Conservation (phyloP, 129 eudicot genomes). For the Escallonia herrerae region DNA sequence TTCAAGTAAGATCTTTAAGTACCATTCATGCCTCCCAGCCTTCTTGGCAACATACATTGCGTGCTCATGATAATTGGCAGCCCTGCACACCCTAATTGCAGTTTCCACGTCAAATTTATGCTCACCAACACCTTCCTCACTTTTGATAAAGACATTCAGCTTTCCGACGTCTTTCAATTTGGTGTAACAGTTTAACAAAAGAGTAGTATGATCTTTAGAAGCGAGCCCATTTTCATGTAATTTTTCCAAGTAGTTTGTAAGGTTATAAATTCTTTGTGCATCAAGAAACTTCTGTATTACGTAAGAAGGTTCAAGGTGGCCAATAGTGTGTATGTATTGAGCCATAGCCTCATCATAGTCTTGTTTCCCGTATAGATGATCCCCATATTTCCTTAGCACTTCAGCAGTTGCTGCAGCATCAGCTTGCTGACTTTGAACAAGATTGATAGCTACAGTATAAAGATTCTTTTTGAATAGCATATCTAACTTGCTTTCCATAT, state of each 20-base stretch:
- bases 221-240: slow-evolving; percentile 92
- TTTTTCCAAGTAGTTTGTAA: slow-evolving; percentile 86
- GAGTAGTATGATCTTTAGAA: slow-evolving; percentile 96
- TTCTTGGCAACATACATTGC: slow-evolving; percentile 98
- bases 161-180: slow-evolving; percentile 93
- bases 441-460: slow-evolving; percentile 90
- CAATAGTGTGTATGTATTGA: slow-evolving; percentile 90
- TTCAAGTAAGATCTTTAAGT: slow-evolving; percentile 95
- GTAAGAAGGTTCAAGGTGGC: slow-evolving; percentile 90
- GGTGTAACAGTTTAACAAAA: slow-evolving; percentile 85
- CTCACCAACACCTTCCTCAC: slow-evolving; percentile 76
- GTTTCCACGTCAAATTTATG: slow-evolving; percentile 94
- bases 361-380: slow-evolving; percentile 83
- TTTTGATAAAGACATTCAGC: slow-evolving; percentile 70
- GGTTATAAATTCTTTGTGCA: slow-evolving; percentile 95
- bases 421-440: slow-evolving; percentile 97
- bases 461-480: slow-evolving; percentile 93
- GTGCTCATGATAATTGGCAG: slow-evolving; percentile 98
- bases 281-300: slow-evolving; percentile 96
- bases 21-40: slow-evolving; percentile 91
- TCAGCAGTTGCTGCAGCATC: slow-evolving; percentile 98
- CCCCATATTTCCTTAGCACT: slow-evolving; percentile 91
- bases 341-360: slow-evolving; percentile 92
- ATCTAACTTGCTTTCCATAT: slow-evolving; percentile 96
- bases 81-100: slow-evolving; percentile 91